Evolutionary conservation across 2,329 filamentous ascomycete genomes (phyloP), one percentile per base, ranked within the genome.

Genomic region (Coleophoma eucalyptorum): DNA sequence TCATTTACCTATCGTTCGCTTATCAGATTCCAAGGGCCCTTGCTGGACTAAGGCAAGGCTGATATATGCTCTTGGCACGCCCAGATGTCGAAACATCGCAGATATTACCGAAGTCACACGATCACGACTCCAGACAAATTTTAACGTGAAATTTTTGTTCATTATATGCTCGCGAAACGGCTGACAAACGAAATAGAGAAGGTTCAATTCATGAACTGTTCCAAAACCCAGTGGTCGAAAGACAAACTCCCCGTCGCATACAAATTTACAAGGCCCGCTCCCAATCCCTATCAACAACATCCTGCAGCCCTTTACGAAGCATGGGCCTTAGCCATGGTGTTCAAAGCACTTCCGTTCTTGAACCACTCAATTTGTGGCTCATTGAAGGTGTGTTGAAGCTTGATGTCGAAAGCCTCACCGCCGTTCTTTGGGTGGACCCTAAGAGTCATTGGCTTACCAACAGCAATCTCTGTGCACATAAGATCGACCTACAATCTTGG

Each of bases 331-430:
- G 93, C 92, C 93, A 99, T 99, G 64, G 92, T 97, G 85, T 99
- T 99, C 61, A 99, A 81, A 50, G 94, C 94, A 67, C 87, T 92
- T 61, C 94, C 94, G 72, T 97, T 95, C 82, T 91, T 92, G 84
- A 99, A 99, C 94, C 94, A 99, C 77, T 97, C 88, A 57, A 99
- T 87, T 79, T 99, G 94, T 63, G 89, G 84, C 71, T 90, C 90
- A 81, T 99, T 99, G 86, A 96, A 99, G 59, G 94, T 99, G 79
- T 99, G 94, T 61, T 81, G 81, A 63, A 99, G 85, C 74, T 89
- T 80, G 63, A 96, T 69, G 58, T 97, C 87, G 73, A 90, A 97
- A 21, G 85, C 51, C 72, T 84, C 72, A 66, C 92, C 92, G 62
- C 92, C 92, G 62, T 94, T 82, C 78, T 90, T 90, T 67, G 92